Evolutionary conservation across 1,284 basidiomycete species (phyloP), one percentile per base, ranked within the genome.

Genomic region (Ganoderma leucocontextum): DNA sequence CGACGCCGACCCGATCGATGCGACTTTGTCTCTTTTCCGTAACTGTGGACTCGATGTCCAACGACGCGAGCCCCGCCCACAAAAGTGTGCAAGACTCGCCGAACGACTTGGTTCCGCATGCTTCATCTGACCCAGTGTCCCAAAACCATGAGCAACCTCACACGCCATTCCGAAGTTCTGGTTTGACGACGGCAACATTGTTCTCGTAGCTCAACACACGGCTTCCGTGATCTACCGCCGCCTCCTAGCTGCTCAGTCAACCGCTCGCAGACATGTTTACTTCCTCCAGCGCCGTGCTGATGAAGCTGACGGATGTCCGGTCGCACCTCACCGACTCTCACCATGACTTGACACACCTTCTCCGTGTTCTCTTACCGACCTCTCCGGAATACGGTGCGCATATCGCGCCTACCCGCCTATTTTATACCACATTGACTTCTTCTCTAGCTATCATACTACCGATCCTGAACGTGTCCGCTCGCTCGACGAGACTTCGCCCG

Each of bases 161-260:
- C n/a, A n/a, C n/a, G n/a, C n/a, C n/a, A 63, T 29, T 17, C 22
- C 8, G 62, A 66, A n/a, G n/a, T 66, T 62, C 63, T 71, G 70
- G 70, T 55, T 66, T 44, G 67, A 68, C 2, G 75, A 76, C 57
- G 74, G 75, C 9, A 72, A 62, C 63, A 62, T 76, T 33, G 59
- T 75, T 29, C 66, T 75, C 19, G 64, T 74, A 13, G 71, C 63
- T 12, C 61, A 61, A 25, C n/a, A 60, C 4, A 61, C 41, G 71
- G 58, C 6, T 75, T 74, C 57, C 69, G 70, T 12, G n/a, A 66
- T 76, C 6, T 70, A 72, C 55, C 52, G 59, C 9, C 68, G 67
- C 1, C 15, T 75, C 12, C 70, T 76, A 7, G 72, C 72, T 0
- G 47, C 39, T 2, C 69, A 74, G 2, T 76, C 74, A 1, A 13